These are phyloP conservation scores for Coleophoma crateriformis DNA, from an alignment of 2,329 filamentous ascomycete genomes.

Conservation along the genomic window DNA sequence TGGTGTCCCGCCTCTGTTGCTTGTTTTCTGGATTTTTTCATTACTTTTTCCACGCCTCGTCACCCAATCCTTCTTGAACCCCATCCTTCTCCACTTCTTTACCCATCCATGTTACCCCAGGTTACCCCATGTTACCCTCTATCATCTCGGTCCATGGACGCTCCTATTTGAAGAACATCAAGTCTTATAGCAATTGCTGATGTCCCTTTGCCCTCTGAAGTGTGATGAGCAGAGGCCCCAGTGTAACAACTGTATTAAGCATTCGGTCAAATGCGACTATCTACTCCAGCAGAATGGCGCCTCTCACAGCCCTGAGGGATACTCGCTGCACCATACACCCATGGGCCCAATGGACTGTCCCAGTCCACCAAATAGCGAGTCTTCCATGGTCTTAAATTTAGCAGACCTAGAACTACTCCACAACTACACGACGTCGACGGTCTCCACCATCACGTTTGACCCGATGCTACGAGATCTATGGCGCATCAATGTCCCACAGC, in stretches of 20 bases:
- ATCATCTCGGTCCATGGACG: background rate
- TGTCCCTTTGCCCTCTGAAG: slow-evolving; percentile 14
- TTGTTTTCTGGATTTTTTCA: background rate
- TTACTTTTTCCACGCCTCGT: background rate
- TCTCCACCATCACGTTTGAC: slow-evolving; percentile 38
- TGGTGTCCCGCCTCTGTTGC: background rate
- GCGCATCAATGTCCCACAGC: slow-evolving; percentile 39
- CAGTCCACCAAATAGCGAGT: background rate
- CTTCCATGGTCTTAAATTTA: slow-evolving; percentile 25
- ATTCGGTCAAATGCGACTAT: slow-evolving; percentile 34
- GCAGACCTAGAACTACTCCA: slow-evolving; percentile 47
- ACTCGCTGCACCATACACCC: slow-evolving; percentile 3
- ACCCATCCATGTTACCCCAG: background rate
- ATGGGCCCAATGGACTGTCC: background rate
- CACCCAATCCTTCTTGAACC: background rate
- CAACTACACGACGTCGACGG: slow-evolving; percentile 44
- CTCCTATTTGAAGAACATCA: background rate
- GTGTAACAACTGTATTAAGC: slow-evolving; percentile 34
- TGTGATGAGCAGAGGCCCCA: slow-evolving; percentile 34
- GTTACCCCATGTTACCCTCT: background rate
- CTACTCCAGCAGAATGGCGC: slow-evolving; percentile 11
- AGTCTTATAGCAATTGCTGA: background rate
- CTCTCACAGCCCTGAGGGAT: slow-evolving; percentile 3
- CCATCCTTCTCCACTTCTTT: background rate
- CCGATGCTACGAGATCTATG: slow-evolving; percentile 37